Conservation (phyloP, 768 basidiomycete species). For the Neoboletus magnificus region DNA sequence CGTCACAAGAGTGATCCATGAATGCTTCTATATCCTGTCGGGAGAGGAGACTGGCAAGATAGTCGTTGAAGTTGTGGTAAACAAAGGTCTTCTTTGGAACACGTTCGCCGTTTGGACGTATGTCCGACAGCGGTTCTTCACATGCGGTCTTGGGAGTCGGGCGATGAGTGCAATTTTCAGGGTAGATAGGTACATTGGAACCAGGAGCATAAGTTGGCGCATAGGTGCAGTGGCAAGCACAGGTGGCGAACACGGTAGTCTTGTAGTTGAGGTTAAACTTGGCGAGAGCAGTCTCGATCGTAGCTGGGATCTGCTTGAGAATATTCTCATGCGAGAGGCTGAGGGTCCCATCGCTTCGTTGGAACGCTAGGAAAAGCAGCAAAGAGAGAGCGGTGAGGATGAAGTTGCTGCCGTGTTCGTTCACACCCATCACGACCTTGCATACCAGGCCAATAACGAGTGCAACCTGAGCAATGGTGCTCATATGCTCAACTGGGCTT, state of each 20-base stretch:
- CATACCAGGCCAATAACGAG: background rate
- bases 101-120: background rate
- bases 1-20: background rate
- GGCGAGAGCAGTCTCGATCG: background rate
- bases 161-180: background rate
- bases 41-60: conserved; percentile 1
- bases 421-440: conserved; percentile 16
- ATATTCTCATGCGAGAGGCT: conserved; percentile 1
- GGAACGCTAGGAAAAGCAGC: background rate
- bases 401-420: conserved; percentile 11
- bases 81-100: background rate
- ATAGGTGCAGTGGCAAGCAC: conserved; percentile 4
- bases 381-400: conserved; percentile 16
- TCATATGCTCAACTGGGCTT: no score
- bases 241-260: background rate
- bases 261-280: background rate
- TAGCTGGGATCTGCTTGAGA: conserved; percentile 2
- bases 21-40: background rate
- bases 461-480: conserved; percentile 1
- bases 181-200: background rate
- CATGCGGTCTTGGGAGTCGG: background rate
- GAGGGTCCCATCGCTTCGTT: background rate
- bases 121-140: background rate
- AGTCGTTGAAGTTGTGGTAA: conserved; percentile 5
- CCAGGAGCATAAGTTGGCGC: no score